Conservation (phyloP, 257 asterid genomes). For the Solanum bukasovii region DNA sequence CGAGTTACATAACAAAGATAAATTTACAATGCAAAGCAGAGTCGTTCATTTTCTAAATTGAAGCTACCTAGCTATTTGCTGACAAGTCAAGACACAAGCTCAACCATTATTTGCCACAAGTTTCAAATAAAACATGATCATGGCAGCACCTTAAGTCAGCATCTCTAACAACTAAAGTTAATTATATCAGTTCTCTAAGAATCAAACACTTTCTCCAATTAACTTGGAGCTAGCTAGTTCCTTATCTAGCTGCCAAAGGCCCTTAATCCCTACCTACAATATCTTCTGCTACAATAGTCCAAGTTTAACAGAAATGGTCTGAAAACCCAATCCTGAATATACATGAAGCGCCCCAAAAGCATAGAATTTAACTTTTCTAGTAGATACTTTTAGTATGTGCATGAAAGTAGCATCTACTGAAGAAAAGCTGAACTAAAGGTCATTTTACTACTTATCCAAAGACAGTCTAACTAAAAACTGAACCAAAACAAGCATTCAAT, state of each 20-base stretch:
- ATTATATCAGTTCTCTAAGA: neutral
- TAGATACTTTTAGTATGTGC: neutral
- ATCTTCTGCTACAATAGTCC: neutral
- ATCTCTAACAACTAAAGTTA: neutral
- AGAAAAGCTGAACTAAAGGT: neutral
- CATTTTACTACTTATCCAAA: neutral
- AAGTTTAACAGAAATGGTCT: neutral
- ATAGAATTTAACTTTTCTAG: neutral
- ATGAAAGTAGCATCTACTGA: neutral
- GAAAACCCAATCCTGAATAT: neutral
- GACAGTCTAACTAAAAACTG: neutral
- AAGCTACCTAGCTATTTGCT: neutral
- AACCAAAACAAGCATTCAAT: neutral
- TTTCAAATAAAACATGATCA: neutral
- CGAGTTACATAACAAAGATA: neutral
- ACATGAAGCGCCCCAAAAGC: neutral
- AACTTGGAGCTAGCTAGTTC: neutral
- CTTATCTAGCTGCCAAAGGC: neutral
- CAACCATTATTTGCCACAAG: neutral
- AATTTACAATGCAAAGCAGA: neutral
- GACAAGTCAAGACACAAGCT: neutral
- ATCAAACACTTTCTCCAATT: neutral
- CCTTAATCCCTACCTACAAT: neutral
- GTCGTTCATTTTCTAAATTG: neutral
- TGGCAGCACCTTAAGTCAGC: neutral